Evolutionary conservation across 495 filamentous ascomycete genomes (phyloP).

Genomic region (Pseudoneurospora amorphoporcata): DNA sequence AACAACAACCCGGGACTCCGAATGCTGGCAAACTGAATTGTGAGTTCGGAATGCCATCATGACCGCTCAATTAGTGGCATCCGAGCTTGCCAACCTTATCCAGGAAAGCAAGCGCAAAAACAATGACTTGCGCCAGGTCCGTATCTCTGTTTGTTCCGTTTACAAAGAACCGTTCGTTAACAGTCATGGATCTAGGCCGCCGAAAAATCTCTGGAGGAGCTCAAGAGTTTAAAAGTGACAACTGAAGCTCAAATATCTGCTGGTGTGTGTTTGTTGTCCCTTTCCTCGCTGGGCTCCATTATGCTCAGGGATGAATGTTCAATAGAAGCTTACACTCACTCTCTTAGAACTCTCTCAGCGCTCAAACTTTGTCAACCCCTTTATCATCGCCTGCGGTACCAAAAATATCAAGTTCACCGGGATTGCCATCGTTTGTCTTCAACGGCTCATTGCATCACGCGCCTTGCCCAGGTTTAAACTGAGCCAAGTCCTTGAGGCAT

Average conservation of each 20-base stretch:
- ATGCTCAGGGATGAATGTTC: background rate
- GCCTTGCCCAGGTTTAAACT: conserved; percentile 64
- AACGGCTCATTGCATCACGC: conserved; percentile 71
- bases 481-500: conserved; percentile 73
- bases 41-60: conserved; percentile 45
- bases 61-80: conserved; percentile 83
- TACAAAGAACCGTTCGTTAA: conserved; percentile 12
- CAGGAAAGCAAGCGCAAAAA: conserved; percentile 94
- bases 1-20: background rate
- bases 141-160: conserved; percentile 9
- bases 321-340: conserved; percentile 9
- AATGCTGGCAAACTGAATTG: background rate
- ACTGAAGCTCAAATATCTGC: conserved; percentile 76
- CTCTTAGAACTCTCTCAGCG: conserved; percentile 67
- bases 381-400: conserved; percentile 82
- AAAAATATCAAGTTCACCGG: conserved; percentile 81
- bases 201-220: conserved; percentile 84
- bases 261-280: conserved; percentile 41
- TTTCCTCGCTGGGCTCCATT: background rate
- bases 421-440: conserved; percentile 77
- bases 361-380: conserved; percentile 78
- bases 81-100: conserved; percentile 83
- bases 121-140: conserved; percentile 73
- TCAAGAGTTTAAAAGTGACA: conserved; percentile 66
- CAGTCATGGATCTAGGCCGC: conserved; percentile 54